Evolutionary conservation across 2,329 filamentous ascomycete species (phyloP).

Genomic region (Orbilia ellipsospora): DNA sequence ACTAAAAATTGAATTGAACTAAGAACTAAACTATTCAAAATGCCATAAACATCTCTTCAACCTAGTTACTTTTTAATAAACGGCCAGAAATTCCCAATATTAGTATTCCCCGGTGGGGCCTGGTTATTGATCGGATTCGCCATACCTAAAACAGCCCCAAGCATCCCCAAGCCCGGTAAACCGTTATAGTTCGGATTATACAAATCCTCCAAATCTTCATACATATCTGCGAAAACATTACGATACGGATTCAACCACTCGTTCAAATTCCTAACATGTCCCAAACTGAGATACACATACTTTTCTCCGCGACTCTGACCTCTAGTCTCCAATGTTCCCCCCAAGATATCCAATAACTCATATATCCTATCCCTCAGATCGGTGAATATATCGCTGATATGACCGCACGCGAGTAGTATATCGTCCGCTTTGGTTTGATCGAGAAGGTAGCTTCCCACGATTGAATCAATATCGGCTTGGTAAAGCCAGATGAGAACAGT

Average conservation of each 20-base stretch:
- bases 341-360: not conserved
- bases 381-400: not conserved
- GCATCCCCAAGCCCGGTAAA: not conserved
- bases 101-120: not conserved
- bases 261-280: not conserved
- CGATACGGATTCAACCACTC: not conserved
- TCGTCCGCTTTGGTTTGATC: constrained; percentile 4
- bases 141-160: not conserved
- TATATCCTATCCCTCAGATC: not conserved
- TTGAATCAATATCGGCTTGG: constrained; percentile 11
- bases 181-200: not conserved
- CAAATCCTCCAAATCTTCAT: not conserved
- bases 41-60: too few species aligned
- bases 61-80: too few species aligned
- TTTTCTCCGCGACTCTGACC: not conserved
- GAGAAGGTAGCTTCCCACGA: constrained; percentile 20
- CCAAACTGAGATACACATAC: not conserved
- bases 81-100: not conserved
- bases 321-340: not conserved
- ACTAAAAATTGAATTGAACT: too few species aligned
- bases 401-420: not conserved
- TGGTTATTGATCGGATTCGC: too few species aligned
- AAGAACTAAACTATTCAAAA: too few species aligned
- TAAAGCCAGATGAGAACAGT: constrained; percentile 19
- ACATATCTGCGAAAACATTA: not conserved